A percentile compares a stretch with the other conserved stretches of the same genome.
These are phyloP conservation scores for Evansstolkia leycettana DNA, from an alignment of 495 filamentous ascomycete species.

Conservation along the genomic window DNA sequence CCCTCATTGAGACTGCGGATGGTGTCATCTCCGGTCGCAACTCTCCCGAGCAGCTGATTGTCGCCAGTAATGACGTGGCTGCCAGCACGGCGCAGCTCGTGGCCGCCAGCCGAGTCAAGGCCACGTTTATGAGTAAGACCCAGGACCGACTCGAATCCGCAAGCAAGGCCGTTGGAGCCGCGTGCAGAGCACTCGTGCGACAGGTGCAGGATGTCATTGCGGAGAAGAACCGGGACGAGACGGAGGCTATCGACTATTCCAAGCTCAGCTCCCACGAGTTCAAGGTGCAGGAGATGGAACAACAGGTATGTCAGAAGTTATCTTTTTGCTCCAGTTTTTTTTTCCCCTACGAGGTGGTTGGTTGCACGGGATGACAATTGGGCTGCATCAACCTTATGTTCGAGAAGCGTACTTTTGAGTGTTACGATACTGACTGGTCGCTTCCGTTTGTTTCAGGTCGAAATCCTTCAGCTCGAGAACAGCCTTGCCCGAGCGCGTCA, in stretches of 20 bases:
- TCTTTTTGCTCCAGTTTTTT: conserved; percentile 8
- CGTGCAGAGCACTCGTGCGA: conserved; percentile 75
- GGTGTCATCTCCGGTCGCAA: conserved; percentile 86
- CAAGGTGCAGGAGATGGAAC: conserved; percentile 98
- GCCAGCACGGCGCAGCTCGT: conserved; percentile 94
- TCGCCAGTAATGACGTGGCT: conserved; percentile 92
- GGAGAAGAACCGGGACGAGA: conserved; percentile 65
- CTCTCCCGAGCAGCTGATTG: conserved; percentile 91
- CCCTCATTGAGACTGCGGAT: conserved; percentile 92
- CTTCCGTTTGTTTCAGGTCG: conserved; percentile 50
- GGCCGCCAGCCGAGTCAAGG: conserved; percentile 90
- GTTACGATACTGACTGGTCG: background rate
- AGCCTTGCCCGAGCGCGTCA: conserved; percentile 65
- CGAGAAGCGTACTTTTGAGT: too few species aligned
- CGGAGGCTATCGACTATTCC: conserved; percentile 69
- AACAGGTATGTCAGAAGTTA: conserved; percentile 61
- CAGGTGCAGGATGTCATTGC: conserved; percentile 93
- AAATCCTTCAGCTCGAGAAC: conserved; percentile 95
- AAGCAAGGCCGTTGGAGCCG: conserved; percentile 82
- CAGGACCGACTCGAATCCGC: conserved; percentile 85
- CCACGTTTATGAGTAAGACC: conserved; percentile 91
- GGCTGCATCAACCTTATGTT: too few species aligned
- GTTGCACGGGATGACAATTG: too few species aligned
- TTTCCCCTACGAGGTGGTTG: background rate
- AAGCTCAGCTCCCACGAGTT: conserved; percentile 88